Conservation (phyloP, 2,329 filamentous ascomycete species). For the Ophiocordyceps robertsii region DNA sequence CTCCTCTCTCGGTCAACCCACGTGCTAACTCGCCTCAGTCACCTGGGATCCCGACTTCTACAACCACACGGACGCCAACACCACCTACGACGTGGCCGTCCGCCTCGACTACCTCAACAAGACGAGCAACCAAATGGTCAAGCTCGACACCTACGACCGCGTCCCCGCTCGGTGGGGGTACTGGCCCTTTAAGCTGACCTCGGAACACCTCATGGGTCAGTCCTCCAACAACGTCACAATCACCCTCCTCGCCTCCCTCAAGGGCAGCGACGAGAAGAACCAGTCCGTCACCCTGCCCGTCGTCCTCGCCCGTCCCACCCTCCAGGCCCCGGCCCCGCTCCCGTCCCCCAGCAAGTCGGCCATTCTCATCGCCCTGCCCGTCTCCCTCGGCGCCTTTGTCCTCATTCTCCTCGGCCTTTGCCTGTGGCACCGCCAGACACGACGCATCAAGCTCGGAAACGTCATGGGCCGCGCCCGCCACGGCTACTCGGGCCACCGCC, state of each 20-base stretch:
- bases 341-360: conserved; percentile 22
- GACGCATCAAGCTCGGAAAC: conserved; percentile 35
- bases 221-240: conserved; percentile 34
- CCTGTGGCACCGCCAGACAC: conserved; percentile 40
- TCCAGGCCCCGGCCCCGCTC: conserved; percentile 21
- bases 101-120: conserved; percentile 28
- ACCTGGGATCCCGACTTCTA: conserved; percentile 44
- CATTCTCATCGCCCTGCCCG: conserved; percentile 39
- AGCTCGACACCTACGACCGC: conserved; percentile 19
- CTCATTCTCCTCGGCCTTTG: conserved; percentile 39
- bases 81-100: conserved; percentile 16
- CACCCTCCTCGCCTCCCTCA: conserved; percentile 24
- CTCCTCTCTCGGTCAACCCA: not conserved
- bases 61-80: conserved; percentile 22
- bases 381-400: conserved; percentile 31
- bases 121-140: conserved; percentile 20
- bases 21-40: conserved; percentile 26
- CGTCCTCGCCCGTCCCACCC: conserved; percentile 17
- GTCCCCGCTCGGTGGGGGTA: conserved; percentile 31
- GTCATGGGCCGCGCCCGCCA: conserved; percentile 32
- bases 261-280: conserved; percentile 18
- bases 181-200: conserved; percentile 29
- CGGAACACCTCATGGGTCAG: conserved; percentile 21
- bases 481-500: conserved; percentile 29
- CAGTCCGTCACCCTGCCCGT: conserved; percentile 30